Evolutionary conservation across 805 yeast genomes (phyloP).

Genomic region (Metschnikowia sp.): DNA sequence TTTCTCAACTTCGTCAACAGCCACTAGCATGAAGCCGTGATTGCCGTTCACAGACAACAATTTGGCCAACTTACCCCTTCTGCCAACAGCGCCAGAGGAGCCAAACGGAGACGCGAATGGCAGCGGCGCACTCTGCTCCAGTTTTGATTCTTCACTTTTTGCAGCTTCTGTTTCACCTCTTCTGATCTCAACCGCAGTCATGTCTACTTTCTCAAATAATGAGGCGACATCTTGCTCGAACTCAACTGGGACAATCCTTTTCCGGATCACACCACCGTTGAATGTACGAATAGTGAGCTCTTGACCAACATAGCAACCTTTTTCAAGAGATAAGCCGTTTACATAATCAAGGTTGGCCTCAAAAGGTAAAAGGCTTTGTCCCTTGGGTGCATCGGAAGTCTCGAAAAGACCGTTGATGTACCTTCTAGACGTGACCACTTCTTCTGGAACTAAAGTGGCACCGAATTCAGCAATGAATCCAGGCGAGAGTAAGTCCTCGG

Average conservation of each 20-base stretch:
- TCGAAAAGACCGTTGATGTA: constrained; percentile 39
- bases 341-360: constrained; percentile 79
- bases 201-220: constrained; percentile 6
- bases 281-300: constrained; percentile 88
- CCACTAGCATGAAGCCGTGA: constrained; percentile 63
- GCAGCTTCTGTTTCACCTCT: constrained; percentile 9
- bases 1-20: constrained; percentile 44
- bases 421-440: constrained; percentile 46
- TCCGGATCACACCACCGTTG: constrained; percentile 79
- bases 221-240: constrained; percentile 22
- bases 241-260: constrained; percentile 69
- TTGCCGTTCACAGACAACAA: constrained; percentile 55
- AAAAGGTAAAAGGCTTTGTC: constrained; percentile 57
- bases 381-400: constrained; percentile 30
- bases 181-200: constrained; percentile 14
- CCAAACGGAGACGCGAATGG: constrained; percentile 4
- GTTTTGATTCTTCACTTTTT: constrained; percentile 4
- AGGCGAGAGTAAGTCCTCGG: constrained; percentile 23
- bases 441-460: constrained; percentile 54
- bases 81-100: constrained; percentile 16
- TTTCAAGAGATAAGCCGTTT: constrained; percentile 79
- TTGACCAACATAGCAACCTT: constrained; percentile 97
- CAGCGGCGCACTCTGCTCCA: neutral
- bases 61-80: constrained; percentile 41
- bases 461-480: constrained; percentile 24